phyloP scores from a whole-genome alignment of 257 asterid genomes.

The Avicennia marina region DNA sequence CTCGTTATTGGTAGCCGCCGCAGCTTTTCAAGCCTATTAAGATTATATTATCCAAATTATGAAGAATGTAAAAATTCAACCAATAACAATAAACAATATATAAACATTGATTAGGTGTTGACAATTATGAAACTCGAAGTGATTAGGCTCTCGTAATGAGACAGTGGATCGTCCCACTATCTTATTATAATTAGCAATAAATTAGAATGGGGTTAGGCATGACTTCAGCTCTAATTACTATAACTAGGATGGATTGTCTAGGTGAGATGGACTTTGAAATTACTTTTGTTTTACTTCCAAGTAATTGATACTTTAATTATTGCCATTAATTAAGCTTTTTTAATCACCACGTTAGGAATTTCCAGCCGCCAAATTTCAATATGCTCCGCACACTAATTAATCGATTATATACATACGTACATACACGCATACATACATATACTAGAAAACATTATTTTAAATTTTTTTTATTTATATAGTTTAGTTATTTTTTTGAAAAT shows the following conservation, averaged over 20 bases:
- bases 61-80: slow-evolving; percentile 16
- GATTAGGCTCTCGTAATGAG: too few species aligned
- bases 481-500: too few species aligned
- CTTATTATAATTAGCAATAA: slow-evolving; percentile 15
- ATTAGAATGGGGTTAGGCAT: slow-evolving; percentile 15
- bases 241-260: slow-evolving; percentile 19
- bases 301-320: not conserved
- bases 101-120: slow-evolving; percentile 25
- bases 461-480: too few species aligned
- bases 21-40: slow-evolving; percentile 26
- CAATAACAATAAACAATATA: slow-evolving; percentile 2
- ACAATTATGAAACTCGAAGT: slow-evolving; percentile 18
- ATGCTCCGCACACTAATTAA: not conserved
- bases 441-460: too few species aligned
- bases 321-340: not conserved
- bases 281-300: slow-evolving; percentile 10
- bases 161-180: slow-evolving; percentile 27
- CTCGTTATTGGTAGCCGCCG: slow-evolving; percentile 38
- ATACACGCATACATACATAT: not conserved
- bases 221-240: slow-evolving; percentile 21
- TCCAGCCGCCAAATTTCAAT: slow-evolving; percentile 5
- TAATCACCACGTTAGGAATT: slow-evolving; percentile 11
- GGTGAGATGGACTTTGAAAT: slow-evolving; percentile 23
- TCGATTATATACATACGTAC: too few species aligned
- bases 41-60: slow-evolving; percentile 15